A percentile compares a stretch with the other conserved stretches of the same genome.
phyloP scores from a whole-genome alignment of 768 basidiomycete species.

The Lentinula lateritia region DNA sequence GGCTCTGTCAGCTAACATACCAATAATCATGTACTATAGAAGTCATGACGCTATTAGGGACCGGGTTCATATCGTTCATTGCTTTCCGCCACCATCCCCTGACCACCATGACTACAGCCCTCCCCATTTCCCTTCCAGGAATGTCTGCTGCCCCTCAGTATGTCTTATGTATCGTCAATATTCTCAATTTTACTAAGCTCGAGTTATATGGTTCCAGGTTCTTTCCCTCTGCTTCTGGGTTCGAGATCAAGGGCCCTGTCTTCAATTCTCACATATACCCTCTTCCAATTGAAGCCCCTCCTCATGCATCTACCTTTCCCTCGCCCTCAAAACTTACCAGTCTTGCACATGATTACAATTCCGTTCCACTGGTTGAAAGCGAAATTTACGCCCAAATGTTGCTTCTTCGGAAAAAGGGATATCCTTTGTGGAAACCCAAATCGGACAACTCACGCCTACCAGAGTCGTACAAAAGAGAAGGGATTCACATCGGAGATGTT shows the following conservation, averaged over 20 bases:
- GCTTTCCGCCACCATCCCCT: too few relatives aligned
- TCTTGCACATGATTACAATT: too few relatives aligned
- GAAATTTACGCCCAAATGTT: constrained; percentile 16
- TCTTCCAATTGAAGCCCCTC: neutral
- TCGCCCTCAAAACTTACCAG: neutral
- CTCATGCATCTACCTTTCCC: neutral
- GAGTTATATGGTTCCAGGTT: neutral
- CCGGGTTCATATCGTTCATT: too few relatives aligned
- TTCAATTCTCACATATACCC: neutral
- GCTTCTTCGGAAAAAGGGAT: constrained; percentile 15
- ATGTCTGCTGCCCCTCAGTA: neutral
- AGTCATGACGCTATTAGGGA: too few relatives aligned
- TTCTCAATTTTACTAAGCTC: neutral
- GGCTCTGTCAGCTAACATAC: too few relatives aligned
- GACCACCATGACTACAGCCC: neutral
- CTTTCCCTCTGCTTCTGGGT: neutral
- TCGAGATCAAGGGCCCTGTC: neutral
- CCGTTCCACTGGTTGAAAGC: neutral
- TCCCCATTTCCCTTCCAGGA: neutral
- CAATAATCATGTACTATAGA: too few relatives aligned
- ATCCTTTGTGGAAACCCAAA: constrained; percentile 21
- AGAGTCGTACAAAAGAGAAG: constrained; percentile 12
- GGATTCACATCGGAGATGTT: constrained; percentile 24
- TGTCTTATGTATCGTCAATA: neutral
- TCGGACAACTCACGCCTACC: constrained; percentile 7